Evolutionary conservation across 805 yeast species (phyloP).

Genomic region (Candida gorgasii): DNA sequence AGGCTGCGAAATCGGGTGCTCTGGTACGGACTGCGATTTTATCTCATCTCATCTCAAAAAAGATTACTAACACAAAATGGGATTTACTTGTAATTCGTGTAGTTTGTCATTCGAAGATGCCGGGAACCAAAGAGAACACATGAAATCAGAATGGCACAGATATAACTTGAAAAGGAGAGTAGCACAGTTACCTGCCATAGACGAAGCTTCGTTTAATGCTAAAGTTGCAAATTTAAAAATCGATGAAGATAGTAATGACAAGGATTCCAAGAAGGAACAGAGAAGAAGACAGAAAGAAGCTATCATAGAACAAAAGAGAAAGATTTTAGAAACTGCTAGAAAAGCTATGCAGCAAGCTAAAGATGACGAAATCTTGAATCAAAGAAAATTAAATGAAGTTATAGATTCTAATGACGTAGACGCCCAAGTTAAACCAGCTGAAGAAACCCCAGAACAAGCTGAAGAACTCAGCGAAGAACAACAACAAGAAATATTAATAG

Average conservation of each 20-base stretch:
- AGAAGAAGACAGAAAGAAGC: slow-evolving; percentile 53
- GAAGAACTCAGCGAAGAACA: slow-evolving; percentile 18
- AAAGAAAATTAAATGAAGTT: slow-evolving; percentile 4
- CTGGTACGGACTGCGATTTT: background rate
- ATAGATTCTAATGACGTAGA: slow-evolving; percentile 1
- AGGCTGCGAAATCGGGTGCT: background rate
- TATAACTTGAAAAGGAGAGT: slow-evolving; percentile 93
- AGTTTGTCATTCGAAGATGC: slow-evolving; percentile 75
- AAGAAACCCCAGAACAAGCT: slow-evolving; percentile 12
- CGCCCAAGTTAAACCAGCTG: background rate
- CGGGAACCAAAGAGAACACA: slow-evolving; percentile 86
- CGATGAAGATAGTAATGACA: slow-evolving; percentile 19
- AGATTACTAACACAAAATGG: slow-evolving; percentile 14
- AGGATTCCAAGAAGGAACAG: slow-evolving; percentile 49
- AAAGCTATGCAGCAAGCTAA: slow-evolving; percentile 30
- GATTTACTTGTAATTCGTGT: slow-evolving; percentile 83
- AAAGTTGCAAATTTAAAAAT: slow-evolving; percentile 25
- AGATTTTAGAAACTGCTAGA: slow-evolving; percentile 49
- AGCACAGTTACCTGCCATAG: slow-evolving; percentile 54
- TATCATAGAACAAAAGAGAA: slow-evolving; percentile 47
- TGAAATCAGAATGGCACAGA: slow-evolving; percentile 98
- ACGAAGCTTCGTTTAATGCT: slow-evolving; percentile 40
- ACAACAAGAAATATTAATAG: slow-evolving; percentile 43
- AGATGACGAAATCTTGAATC: slow-evolving; percentile 14
- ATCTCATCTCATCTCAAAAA: slow-evolving; percentile 17